Evolutionary conservation across 169 alveolate genomes (phyloP), one percentile per base, ranked within the genome.

Genomic region (Cryptosporidium viatorum): DNA sequence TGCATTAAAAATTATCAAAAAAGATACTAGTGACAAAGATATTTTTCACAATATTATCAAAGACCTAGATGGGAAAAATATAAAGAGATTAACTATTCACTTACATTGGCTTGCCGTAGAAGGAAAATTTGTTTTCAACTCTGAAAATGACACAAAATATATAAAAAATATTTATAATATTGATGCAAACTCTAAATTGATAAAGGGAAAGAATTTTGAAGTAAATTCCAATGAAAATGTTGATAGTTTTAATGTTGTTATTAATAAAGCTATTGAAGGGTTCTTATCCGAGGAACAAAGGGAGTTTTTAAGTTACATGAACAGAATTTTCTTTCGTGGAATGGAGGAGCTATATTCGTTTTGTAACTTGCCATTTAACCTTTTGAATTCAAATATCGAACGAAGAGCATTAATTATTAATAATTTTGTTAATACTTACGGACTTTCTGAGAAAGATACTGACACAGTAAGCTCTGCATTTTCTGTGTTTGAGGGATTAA

Each of bases 81-180:
- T 23, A 18, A 37, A 21, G 16, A 45, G 33, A 26, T 50, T 69
- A 39, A 45, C 26, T 8, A 35, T 80, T 14, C 21, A 39, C 8
- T 48, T 80, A 48, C 89, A 80, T 58, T 80, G 89, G 89, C 62
- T 80, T 9, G 74, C 89, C 6, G 75, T 80, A n/a, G 89, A 80
- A 31, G 89, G 89, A 41, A 80, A 80, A 41, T 80, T 80, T 18
- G 89, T 80, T 18, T 60, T 65, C 23, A 29, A 9, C 26, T 60
- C 89, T 18, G 48, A 80, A 41, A 80, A 80, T 21, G 89, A 80
- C 51, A 39, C 39, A 16, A 58, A 43, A 37, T 80, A 37, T 65
- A 80, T 80, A 23, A 62, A 59, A 16, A 65, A 23, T 12, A 31
- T 50, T 48, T 71, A 8, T 29, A 71, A 48, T n/a, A 62, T 59